These are phyloP conservation scores for Hortiboletus campestris DNA, from an alignment of 768 basidiomycete genomes.

Conservation along the genomic window DNA sequence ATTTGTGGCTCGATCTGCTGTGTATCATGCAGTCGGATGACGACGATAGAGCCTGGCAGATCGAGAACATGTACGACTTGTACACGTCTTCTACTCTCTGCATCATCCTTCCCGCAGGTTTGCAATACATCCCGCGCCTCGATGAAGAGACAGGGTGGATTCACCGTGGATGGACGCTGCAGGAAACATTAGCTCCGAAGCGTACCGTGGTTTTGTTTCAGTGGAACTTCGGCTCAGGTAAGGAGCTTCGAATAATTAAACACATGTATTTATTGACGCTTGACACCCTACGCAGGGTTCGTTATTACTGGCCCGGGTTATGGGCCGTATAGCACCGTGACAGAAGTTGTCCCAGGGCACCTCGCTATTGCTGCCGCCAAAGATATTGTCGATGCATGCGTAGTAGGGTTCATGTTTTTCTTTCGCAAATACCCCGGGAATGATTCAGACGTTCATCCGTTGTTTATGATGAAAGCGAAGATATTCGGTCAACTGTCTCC, in stretches of 20 bases:
- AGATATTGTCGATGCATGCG: conserved; percentile 1
- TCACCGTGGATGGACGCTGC: neutral
- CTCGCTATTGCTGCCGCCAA: neutral
- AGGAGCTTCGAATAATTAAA: neutral
- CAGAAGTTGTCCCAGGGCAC: neutral
- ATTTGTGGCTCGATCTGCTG: neutral
- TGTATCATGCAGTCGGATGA: neutral
- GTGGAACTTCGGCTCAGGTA: neutral
- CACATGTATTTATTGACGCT: neutral
- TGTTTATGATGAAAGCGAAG: neutral
- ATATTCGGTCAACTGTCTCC: neutral
- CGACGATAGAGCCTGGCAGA: neutral
- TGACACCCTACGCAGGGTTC: neutral
- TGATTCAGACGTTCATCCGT: neutral
- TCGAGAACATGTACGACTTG: neutral
- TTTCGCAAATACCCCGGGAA: neutral
- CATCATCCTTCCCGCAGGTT: neutral
- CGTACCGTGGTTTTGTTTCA: neutral
- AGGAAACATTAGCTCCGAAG: neutral
- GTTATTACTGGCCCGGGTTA: neutral
- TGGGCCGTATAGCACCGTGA: neutral
- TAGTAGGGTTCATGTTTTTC: neutral
- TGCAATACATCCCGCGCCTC: neutral
- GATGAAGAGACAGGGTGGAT: neutral
- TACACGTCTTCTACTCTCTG: neutral